Evolutionary conservation across 768 basidiomycete species (phyloP), one percentile per base, ranked within the genome.

Genomic region (Mycena amicta): DNA sequence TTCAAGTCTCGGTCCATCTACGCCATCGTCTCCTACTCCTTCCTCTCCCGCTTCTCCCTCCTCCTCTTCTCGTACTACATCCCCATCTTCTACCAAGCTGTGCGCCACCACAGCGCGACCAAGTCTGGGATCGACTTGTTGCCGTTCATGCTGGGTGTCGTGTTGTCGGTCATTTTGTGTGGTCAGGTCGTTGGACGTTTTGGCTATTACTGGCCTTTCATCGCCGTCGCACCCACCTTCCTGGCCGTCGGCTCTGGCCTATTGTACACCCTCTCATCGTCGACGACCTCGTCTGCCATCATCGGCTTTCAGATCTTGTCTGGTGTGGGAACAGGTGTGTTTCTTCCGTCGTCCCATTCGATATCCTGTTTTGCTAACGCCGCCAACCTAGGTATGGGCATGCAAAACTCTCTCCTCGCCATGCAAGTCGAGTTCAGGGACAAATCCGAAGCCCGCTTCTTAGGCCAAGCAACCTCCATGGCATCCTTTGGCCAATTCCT

Each of bases 261-360:
- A 3, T 52, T 61, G 18, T 57, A 57, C 56, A 61, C 56, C 8
- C 26, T 57, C 47, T 28, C 22, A 28, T 4, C 60, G 13, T 37
- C 1, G 40, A 43, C 60, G 6, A 22, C 60, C 39, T 25, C 47
- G 39, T 51, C 51, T 3, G 18, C 3, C 2, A 26, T 61, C 25
- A 45, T 57, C 52, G 60, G 60, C n/a, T 62, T 65, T 46, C 64
- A 65, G 30, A 65, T 62, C 49, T 49, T 65, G 43, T 55, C 50
- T 15, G 65, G 59, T n/a, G n/a, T 63, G 26, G 64, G 64, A 51
- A 60, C 53, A n/a, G n/a, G n/a, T n/a, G n/a, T n/a, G n/a, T n/a
- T n/a, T n/a, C n/a, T n/a, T n/a, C n/a, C n/a, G n/a, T n/a, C n/a
- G n/a, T n/a, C n/a, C n/a, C n/a, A n/a, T n/a, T n/a, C n/a, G n/a